Evolutionary conservation across 2,329 filamentous ascomycete genomes (phyloP).

Genomic region (Amauroascus niger): DNA sequence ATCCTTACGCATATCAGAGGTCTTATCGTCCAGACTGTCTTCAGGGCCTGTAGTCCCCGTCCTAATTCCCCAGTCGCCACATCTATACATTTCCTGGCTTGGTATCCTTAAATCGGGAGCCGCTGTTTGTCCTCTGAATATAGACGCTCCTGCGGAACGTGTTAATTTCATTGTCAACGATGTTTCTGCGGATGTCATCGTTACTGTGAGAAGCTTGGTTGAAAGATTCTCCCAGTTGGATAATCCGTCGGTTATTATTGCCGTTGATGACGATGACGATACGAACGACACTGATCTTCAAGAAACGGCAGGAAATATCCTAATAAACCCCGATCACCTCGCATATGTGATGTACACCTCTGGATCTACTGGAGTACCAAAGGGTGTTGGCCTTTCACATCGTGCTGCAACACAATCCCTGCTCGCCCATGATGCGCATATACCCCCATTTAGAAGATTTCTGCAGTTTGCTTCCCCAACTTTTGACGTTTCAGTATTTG

Average conservation of each 20-base stretch:
- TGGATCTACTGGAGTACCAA: conserved; percentile 78
- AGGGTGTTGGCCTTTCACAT: conserved; percentile 78
- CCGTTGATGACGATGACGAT: conserved; percentile 34
- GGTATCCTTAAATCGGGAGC: conserved; percentile 71
- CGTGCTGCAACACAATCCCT: conserved; percentile 69
- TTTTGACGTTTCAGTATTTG: conserved; percentile 90
- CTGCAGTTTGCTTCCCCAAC: conserved; percentile 87
- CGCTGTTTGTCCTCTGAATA: conserved; percentile 74
- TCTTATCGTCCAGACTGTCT: conserved; percentile 21
- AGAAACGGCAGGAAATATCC: not conserved
- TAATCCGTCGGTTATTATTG: conserved; percentile 25
- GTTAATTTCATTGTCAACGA: conserved; percentile 73
- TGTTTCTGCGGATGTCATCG: conserved; percentile 57
- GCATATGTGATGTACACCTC: conserved; percentile 94
- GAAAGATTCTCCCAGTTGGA: conserved; percentile 20
- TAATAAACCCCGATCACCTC: conserved; percentile 30
- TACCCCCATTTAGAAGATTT: conserved; percentile 68
- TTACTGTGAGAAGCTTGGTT: conserved; percentile 46
- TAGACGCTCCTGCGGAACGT: conserved; percentile 67
- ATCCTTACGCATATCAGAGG: conserved; percentile 41
- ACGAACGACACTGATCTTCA: not conserved
- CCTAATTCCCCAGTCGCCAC: conserved; percentile 64
- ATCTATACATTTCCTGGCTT: conserved; percentile 67
- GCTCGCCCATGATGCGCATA: conserved; percentile 66
- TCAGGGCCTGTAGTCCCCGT: conserved; percentile 54